phyloP scores from a whole-genome alignment of 179 eudicot genomes.

The Beta macrorhiza region DNA sequence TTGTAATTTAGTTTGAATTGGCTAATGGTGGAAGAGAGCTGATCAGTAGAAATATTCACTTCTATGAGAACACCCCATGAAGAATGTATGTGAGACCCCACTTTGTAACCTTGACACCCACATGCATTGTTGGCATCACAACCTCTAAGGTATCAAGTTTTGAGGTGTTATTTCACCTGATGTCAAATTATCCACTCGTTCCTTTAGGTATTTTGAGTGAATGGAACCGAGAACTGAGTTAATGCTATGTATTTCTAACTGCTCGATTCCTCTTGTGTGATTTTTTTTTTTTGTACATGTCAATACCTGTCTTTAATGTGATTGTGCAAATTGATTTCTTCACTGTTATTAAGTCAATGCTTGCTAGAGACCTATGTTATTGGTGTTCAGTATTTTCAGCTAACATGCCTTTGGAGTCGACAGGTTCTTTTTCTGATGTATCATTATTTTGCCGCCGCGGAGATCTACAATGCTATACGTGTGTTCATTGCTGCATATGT shows the following conservation, averaged over 20 bases:
- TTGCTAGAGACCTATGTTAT: background rate
- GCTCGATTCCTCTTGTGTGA: background rate
- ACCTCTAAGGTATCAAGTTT: background rate
- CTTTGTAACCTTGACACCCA: background rate
- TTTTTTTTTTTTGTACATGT: background rate
- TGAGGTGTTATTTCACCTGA: conserved; percentile 1
- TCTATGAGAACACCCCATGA: background rate
- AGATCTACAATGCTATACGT: conserved; percentile 95
- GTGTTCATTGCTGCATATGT: conserved; percentile 98
- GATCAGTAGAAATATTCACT: background rate
- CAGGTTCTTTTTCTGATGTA: conserved; percentile 97
- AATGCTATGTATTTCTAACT: background rate
- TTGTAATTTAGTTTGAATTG: background rate
- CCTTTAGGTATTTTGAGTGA: background rate
- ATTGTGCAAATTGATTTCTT: background rate
- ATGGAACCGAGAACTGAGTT: background rate
- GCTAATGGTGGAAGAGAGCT: background rate
- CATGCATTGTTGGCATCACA: background rate
- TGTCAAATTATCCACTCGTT: background rate
- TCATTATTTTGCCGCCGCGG: conserved; percentile 95
- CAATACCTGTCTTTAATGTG: background rate
- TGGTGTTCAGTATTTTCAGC: background rate
- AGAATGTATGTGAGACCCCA: background rate
- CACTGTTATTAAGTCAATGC: background rate
- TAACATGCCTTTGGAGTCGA: conserved; percentile 9